Evolutionary conservation across 2,329 filamentous ascomycete species (phyloP).

Genomic region (Coniochaeta prunicola): DNA sequence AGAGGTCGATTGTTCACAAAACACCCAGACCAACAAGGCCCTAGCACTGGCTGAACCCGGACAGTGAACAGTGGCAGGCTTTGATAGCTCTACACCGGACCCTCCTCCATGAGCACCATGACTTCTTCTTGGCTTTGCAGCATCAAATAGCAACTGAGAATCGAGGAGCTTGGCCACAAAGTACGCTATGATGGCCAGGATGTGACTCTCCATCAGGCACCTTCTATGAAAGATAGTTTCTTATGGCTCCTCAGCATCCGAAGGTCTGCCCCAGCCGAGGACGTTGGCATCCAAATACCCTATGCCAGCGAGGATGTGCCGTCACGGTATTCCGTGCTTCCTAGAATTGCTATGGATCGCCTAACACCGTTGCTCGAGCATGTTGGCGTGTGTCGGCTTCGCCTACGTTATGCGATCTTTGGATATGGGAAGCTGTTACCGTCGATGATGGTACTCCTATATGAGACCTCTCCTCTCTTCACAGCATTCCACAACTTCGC

Average conservation of each 20-base stretch:
- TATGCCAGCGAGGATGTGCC: constrained; percentile 93
- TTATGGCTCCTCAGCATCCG: not conserved
- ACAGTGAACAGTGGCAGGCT: constrained; percentile 72
- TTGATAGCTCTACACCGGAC: constrained; percentile 77
- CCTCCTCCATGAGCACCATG: constrained; percentile 72
- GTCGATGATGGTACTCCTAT: constrained; percentile 20
- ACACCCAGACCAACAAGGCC: constrained; percentile 29
- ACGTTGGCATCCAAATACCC: constrained; percentile 68
- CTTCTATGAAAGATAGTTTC: not conserved
- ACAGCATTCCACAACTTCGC: constrained; percentile 67
- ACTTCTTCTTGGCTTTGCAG: constrained; percentile 81
- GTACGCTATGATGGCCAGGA: constrained; percentile 83
- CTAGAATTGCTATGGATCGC: not conserved
- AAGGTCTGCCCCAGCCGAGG: not conserved
- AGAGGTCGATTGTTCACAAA: constrained; percentile 64
- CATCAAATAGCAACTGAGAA: constrained; percentile 70
- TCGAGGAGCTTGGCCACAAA: constrained; percentile 58
- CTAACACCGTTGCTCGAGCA: not conserved
- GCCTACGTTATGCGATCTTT: not conserved
- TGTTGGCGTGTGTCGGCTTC: not conserved
- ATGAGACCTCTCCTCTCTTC: not conserved
- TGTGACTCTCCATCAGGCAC: constrained; percentile 58
- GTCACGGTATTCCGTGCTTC: constrained; percentile 70
- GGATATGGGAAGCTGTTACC: constrained; percentile 56
- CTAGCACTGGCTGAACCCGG: constrained; percentile 30